Evolutionary conservation across 345 rosid genomes (phyloP).

Genomic region (Eucalyptus melliodora): DNA sequence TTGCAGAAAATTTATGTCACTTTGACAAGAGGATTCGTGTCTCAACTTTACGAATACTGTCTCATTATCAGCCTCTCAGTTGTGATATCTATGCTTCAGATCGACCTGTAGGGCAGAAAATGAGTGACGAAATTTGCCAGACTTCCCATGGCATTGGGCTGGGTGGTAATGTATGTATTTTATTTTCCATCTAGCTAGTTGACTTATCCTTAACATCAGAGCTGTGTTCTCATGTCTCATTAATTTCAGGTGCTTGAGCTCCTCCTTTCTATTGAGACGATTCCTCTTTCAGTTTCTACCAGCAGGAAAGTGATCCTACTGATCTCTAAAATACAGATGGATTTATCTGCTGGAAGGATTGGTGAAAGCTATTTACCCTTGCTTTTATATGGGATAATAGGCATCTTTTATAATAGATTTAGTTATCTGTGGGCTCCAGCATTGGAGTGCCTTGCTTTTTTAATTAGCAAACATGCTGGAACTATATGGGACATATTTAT

Average conservation of each 20-base stretch:
- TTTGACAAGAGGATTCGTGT: constrained; percentile 60
- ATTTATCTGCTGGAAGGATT: constrained; percentile 58
- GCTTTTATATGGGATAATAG: constrained; percentile 61
- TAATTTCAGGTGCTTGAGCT: constrained; percentile 59
- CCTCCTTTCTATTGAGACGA: constrained; percentile 51
- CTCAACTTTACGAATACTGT: constrained; percentile 65
- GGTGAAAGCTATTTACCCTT: constrained; percentile 36
- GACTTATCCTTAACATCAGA: background rate
- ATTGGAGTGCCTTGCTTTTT: constrained; percentile 64
- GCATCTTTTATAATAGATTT: constrained; percentile 64
- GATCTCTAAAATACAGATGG: constrained; percentile 51
- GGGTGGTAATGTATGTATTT: constrained; percentile 38
- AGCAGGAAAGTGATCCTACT: constrained; percentile 47
- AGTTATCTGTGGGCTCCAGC: constrained; percentile 54
- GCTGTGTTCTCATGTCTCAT: background rate
- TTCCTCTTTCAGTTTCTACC: constrained; percentile 47
- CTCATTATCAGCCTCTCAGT: constrained; percentile 39
- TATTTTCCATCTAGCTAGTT: background rate
- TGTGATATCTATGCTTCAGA: constrained; percentile 16
- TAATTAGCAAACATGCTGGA: constrained; percentile 33
- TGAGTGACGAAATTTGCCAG: constrained; percentile 1
- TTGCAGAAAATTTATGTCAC: constrained; percentile 63
- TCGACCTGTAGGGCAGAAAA: constrained; percentile 35
- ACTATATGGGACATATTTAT: constrained; percentile 61
- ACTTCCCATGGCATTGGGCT: background rate